These are phyloP conservation scores for Nakazawaea ambrosiae DNA, from an alignment of 805 yeast genomes.

Conservation along the genomic window DNA sequence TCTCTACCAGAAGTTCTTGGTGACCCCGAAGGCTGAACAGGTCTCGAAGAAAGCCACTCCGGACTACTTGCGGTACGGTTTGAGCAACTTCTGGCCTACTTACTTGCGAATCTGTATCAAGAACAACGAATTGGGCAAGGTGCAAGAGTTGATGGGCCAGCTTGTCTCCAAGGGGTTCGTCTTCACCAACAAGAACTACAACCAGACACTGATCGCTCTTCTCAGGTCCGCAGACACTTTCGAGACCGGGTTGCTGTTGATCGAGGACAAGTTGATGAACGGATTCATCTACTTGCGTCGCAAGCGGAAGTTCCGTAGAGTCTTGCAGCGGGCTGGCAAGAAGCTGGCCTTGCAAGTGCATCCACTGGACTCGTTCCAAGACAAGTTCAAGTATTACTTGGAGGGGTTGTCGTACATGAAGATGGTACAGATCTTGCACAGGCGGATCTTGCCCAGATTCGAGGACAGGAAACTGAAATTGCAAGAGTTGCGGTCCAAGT, in stretches of 20 bases:
- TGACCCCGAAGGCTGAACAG: constrained; percentile 3
- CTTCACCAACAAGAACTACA: constrained; percentile 19
- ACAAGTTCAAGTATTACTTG: background rate
- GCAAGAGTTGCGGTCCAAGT: background rate
- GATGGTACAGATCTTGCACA: constrained; percentile 8
- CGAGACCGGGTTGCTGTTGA: constrained; percentile 18
- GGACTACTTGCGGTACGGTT: constrained; percentile 19
- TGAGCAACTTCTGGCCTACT: constrained; percentile 22
- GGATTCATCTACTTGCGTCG: constrained; percentile 12
- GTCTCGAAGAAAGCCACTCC: constrained; percentile 11
- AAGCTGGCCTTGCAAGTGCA: background rate
- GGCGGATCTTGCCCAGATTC: background rate
- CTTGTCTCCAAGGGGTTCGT: constrained; percentile 19
- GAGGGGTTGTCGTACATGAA: constrained; percentile 7
- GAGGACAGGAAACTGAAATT: background rate
- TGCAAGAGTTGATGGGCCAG: constrained; percentile 14
- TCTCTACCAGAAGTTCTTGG: background rate
- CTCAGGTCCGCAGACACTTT: constrained; percentile 15
- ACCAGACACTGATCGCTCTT: constrained; percentile 20
- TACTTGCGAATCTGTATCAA: constrained; percentile 21
- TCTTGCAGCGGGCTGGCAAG: background rate
- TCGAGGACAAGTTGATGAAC: constrained; percentile 22
- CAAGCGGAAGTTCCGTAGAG: constrained; percentile 4
- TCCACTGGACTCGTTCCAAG: background rate
- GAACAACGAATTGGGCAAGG: constrained; percentile 15